Conservation (phyloP, 208 protist species). For the Crithidia expoeki region DNA sequence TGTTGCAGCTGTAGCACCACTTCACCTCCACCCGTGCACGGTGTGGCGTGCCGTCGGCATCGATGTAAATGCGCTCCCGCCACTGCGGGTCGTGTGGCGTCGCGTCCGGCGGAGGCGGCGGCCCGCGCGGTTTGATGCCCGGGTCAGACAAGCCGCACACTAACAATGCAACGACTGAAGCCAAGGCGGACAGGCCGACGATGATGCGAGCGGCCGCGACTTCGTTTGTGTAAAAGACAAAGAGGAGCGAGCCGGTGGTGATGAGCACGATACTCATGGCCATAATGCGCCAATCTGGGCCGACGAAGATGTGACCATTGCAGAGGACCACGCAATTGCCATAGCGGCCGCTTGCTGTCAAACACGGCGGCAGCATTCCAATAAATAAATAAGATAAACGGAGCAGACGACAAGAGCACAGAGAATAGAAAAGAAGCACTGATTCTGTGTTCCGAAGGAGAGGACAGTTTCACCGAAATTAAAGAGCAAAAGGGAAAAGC, state of each 20-base stretch:
- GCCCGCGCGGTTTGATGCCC: slow-evolving; percentile 50
- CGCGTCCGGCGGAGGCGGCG: slow-evolving; percentile 36
- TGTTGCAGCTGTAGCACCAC: slow-evolving; percentile 89
- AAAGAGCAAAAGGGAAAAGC: slow-evolving; percentile 32
- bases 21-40: slow-evolving; percentile 43
- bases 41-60: slow-evolving; percentile 31
- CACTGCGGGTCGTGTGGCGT: slow-evolving; percentile 43
- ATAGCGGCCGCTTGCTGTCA: slow-evolving; percentile 17
- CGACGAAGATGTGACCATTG: slow-evolving; percentile 54
- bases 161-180: slow-evolving; percentile 40
- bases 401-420: background rate
- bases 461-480: too few relatives aligned
- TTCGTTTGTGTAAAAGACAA: slow-evolving; percentile 51
- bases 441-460: slow-evolving; percentile 6
- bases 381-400: background rate
- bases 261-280: slow-evolving; percentile 44
- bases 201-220: slow-evolving; percentile 44
- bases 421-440: slow-evolving; percentile 8
- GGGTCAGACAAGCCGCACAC: slow-evolving; percentile 60
- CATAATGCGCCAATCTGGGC: slow-evolving; percentile 66
- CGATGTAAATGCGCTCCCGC: slow-evolving; percentile 38
- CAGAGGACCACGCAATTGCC: slow-evolving; percentile 55
- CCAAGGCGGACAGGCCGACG: slow-evolving; percentile 33
- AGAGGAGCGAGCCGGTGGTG: slow-evolving; percentile 43
- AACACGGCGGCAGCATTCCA: slow-evolving; percentile 18